phyloP scores from a whole-genome alignment of 192 early-diverging fungal genomes.

The Linnemannia schmuckeri region DNA sequence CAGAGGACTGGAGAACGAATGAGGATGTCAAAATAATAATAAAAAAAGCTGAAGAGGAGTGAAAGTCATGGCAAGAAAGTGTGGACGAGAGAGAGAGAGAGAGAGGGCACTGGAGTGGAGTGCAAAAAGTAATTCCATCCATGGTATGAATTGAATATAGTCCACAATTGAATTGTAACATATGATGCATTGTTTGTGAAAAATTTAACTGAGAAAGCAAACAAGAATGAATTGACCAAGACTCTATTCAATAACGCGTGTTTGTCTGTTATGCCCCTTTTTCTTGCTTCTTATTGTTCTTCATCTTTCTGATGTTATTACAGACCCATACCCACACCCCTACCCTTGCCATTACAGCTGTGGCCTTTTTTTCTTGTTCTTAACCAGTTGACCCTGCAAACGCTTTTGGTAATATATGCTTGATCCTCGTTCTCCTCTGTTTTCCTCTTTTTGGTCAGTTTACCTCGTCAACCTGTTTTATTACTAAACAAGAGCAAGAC shows the following conservation, averaged over 20 bases:
- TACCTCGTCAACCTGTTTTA: background rate
- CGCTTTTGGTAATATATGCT: background rate
- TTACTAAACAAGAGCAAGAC: background rate
- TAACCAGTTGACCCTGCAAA: no score
- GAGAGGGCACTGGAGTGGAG: background rate
- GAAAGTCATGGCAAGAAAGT: background rate
- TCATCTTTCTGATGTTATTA: background rate
- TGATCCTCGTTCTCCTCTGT: background rate
- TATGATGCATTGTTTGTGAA: background rate
- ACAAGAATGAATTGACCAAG: background rate
- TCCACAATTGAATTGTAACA: background rate
- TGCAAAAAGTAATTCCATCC: background rate
- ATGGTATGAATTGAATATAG: background rate
- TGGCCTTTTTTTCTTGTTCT: no score
- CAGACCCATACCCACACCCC: background rate
- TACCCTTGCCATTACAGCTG: no score
- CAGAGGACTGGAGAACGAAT: background rate
- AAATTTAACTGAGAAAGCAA: background rate
- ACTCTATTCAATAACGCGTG: background rate
- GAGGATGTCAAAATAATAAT: background rate
- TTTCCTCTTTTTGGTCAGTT: background rate
- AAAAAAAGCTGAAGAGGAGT: background rate
- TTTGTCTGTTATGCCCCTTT: background rate
- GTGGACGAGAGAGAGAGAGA: background rate
- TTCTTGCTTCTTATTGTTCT: background rate